A percentile compares a stretch with the other conserved stretches of the same genome.
Conservation (phyloP, 2,329 filamentous ascomycete genomes). For the Alternaria angustiovoidea region DNA sequence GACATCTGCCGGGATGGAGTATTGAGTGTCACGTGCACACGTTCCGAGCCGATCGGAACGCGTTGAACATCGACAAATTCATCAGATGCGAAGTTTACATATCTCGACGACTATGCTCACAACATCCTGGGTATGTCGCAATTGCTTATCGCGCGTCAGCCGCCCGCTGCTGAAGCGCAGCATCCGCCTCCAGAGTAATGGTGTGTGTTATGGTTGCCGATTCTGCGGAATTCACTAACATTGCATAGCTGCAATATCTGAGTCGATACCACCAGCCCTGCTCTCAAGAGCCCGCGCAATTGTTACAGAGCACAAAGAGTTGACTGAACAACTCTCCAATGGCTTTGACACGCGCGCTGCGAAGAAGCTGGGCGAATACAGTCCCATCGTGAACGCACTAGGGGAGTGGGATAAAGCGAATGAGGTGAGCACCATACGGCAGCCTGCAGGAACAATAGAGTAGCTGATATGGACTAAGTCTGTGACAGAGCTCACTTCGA, state of each 20-base stretch:
- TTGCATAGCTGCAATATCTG: constrained; percentile 29
- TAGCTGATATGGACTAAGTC: constrained; percentile 53
- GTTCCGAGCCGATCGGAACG: constrained; percentile 32
- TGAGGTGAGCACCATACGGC: constrained; percentile 54
- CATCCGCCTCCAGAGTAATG: constrained; percentile 40
- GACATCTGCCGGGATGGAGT: constrained; percentile 5
- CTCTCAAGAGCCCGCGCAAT: constrained; percentile 64
- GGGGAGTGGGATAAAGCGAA: constrained; percentile 66
- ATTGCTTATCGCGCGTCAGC: constrained; percentile 54
- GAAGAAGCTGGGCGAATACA: constrained; percentile 66
- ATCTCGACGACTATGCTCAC: constrained; percentile 47
- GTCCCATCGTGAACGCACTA: constrained; percentile 61
- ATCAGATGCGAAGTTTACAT: constrained; percentile 14
- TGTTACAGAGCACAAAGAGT: constrained; percentile 62
- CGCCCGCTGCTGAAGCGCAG: constrained; percentile 42
- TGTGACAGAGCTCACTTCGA: constrained; percentile 73
- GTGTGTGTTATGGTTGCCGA: constrained; percentile 16
- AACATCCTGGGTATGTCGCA: constrained; percentile 57
- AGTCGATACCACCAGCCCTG: constrained; percentile 61
- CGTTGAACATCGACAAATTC: constrained; percentile 21
- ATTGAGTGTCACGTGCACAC: constrained; percentile 36
- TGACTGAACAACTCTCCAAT: constrained; percentile 61
- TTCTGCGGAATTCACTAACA: constrained; percentile 14
- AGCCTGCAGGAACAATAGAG: not conserved
- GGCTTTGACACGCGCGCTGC: constrained; percentile 65